Conservation (phyloP, 495 filamentous ascomycete genomes). For the Penicillium antarcticum region DNA sequence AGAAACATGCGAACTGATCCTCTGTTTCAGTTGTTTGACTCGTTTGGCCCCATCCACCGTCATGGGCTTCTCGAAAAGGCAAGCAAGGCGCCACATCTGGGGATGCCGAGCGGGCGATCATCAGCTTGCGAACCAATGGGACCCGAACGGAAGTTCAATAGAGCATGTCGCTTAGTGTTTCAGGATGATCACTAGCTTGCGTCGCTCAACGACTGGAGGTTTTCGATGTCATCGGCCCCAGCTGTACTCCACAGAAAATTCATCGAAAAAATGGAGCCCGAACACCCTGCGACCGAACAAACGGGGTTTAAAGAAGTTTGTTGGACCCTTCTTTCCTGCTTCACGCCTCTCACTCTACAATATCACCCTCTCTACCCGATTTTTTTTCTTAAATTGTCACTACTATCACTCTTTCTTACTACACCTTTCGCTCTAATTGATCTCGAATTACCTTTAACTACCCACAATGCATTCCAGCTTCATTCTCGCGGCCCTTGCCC, state of each 20-base stretch:
- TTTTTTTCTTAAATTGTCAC: not conserved
- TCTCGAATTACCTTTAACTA: not conserved
- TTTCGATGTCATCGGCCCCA: slow-evolving; percentile 4
- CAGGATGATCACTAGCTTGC: slow-evolving; percentile 4
- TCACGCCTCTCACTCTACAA: not conserved
- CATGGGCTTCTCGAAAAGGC: not conserved
- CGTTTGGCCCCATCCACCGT: not conserved
- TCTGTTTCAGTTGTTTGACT: not conserved
- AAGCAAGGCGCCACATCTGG: slow-evolving; percentile 8
- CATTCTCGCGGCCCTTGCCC: slow-evolving; percentile 24
- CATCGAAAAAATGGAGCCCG: slow-evolving; percentile 4
- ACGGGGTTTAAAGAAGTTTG: slow-evolving; percentile 2
- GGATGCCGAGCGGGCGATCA: slow-evolving; percentile 8
- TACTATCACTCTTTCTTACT: not conserved
- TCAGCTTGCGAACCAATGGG: not conserved
- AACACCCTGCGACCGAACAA: not conserved
- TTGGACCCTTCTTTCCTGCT: not conserved
- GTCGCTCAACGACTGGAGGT: not conserved
- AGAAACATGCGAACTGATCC: slow-evolving; percentile 5
- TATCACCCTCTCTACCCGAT: not conserved
- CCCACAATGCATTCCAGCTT: slow-evolving; percentile 13
- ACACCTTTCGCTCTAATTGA: not conserved
- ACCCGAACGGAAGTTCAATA: slow-evolving; percentile 2
- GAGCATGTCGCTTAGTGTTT: slow-evolving; percentile 9
- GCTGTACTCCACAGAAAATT: slow-evolving; percentile 4